phyloP scores from a whole-genome alignment of 805 yeast genomes.

The Monosporozyma solicola region DNA sequence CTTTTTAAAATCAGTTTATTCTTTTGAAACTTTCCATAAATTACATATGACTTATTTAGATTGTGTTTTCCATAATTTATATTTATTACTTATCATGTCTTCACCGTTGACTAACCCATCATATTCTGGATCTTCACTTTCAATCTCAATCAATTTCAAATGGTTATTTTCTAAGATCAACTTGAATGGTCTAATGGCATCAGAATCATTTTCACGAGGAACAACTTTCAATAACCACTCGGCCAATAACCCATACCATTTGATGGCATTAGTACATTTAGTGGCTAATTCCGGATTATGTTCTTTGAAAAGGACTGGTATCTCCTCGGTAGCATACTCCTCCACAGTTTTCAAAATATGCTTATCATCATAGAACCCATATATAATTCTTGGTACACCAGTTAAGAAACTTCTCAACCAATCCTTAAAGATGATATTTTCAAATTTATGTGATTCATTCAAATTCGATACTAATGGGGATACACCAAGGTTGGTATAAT shows the following conservation, averaged over 20 bases:
- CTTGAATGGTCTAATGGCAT: slow-evolving; percentile 49
- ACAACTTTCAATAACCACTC: slow-evolving; percentile 62
- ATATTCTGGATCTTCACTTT: slow-evolving; percentile 26
- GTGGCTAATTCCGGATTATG: slow-evolving; percentile 37
- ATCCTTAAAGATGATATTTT: slow-evolving; percentile 62
- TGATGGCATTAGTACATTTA: slow-evolving; percentile 69
- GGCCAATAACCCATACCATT: slow-evolving; percentile 77
- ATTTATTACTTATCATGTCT: slow-evolving; percentile 1
- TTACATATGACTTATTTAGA: background rate
- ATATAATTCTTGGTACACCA: slow-evolving; percentile 72
- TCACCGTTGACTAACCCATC: slow-evolving; percentile 4
- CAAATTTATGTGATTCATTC: slow-evolving; percentile 56
- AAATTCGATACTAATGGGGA: slow-evolving; percentile 46
- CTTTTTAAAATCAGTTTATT: background rate
- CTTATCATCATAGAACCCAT: slow-evolving; percentile 79
- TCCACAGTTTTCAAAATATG: slow-evolving; percentile 61
- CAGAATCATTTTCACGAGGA: slow-evolving; percentile 41
- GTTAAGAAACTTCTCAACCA: slow-evolving; percentile 93
- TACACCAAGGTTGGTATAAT: slow-evolving; percentile 83
- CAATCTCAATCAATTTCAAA: slow-evolving; percentile 40
- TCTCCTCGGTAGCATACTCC: slow-evolving; percentile 63
- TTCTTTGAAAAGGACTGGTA: slow-evolving; percentile 58
- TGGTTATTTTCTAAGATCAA: slow-evolving; percentile 43
- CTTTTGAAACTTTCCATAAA: background rate
- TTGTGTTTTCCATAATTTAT: slow-evolving; percentile 1